These are phyloP conservation scores for Aspergillus aculeatinus DNA, from an alignment of 2,329 filamentous ascomycete genomes.

Conservation along the genomic window DNA sequence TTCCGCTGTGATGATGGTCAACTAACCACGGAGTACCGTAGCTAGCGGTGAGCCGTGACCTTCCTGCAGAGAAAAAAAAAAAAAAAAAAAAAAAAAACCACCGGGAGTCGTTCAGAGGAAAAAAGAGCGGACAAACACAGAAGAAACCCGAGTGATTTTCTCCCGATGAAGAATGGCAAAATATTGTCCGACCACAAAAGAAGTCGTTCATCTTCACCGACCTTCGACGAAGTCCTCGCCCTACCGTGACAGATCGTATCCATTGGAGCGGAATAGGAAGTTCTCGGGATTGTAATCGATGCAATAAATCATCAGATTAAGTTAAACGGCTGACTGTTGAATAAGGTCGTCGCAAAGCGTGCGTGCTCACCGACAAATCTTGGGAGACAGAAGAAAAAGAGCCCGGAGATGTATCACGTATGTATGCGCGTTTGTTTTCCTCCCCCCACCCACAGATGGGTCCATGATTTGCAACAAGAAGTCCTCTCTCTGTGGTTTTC, in stretches of 20 bases:
- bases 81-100: background rate
- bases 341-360: background rate
- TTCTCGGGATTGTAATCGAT: background rate
- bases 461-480: background rate
- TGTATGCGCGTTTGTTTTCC: background rate
- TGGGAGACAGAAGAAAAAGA: background rate
- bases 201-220: background rate
- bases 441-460: background rate
- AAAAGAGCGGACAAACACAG: background rate
- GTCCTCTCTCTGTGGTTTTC: background rate
- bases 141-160: background rate
- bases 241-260: conserved; percentile 6
- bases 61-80: background rate
- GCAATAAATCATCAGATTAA: conserved; percentile 9
- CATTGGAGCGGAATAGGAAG: background rate
- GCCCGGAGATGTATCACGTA: background rate
- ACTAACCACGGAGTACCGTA: too few relatives aligned
- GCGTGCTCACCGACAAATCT: conserved; percentile 6
- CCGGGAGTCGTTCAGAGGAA: background rate
- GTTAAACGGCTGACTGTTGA: conserved; percentile 7
- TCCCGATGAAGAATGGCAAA: background rate
- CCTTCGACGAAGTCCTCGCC: background rate
- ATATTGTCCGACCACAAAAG: background rate
- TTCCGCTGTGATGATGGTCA: too few relatives aligned
- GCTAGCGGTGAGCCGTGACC: too few relatives aligned